phyloP scores from a whole-genome alignment of 352 stramenopile genomes.

The Blastocystis sp. region DNA sequence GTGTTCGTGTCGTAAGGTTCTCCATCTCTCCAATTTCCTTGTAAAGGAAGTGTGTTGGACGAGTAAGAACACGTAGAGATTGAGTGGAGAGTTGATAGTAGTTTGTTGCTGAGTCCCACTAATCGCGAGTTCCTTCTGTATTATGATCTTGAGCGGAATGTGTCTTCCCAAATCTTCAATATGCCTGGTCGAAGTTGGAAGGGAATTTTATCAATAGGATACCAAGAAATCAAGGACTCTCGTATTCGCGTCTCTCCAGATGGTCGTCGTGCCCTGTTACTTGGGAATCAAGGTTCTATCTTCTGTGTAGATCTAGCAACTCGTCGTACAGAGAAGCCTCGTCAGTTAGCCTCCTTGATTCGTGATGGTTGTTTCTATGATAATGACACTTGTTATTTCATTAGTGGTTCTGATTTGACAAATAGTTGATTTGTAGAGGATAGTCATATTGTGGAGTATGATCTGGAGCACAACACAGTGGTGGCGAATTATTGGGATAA shows the following conservation, averaged over 20 bases:
- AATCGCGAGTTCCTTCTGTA: slow-evolving; percentile 53
- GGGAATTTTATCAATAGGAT: not conserved
- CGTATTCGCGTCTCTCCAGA: slow-evolving; percentile 13
- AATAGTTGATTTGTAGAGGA: not conserved
- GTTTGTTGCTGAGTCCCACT: not conserved
- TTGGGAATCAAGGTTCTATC: slow-evolving; percentile 11
- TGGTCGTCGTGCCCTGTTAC: not conserved
- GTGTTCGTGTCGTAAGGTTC: not conserved
- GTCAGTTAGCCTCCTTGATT: slow-evolving; percentile 1
- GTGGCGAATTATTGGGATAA: slow-evolving; percentile 12
- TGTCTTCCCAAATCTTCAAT: slow-evolving; percentile 26
- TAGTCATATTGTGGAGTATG: slow-evolving; percentile 27
- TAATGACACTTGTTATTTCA: slow-evolving; percentile 30
- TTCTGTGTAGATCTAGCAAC: not conserved
- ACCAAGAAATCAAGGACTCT: not conserved
- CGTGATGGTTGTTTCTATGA: slow-evolving; percentile 35
- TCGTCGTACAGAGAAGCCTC: not conserved
- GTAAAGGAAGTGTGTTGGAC: slow-evolving; percentile 31
- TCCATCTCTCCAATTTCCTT: not conserved
- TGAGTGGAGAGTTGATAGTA: not conserved
- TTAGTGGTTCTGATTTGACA: not conserved
- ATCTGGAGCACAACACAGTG: not conserved
- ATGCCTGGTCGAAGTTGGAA: not conserved
- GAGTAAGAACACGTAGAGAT: slow-evolving; percentile 39
- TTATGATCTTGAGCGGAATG: slow-evolving; percentile 13